Percentiles rank a stretch among this genome's conserved stretches.
Conservation (phyloP, 1,284 basidiomycete genomes). For the Moesziomyces sp. region DNA sequence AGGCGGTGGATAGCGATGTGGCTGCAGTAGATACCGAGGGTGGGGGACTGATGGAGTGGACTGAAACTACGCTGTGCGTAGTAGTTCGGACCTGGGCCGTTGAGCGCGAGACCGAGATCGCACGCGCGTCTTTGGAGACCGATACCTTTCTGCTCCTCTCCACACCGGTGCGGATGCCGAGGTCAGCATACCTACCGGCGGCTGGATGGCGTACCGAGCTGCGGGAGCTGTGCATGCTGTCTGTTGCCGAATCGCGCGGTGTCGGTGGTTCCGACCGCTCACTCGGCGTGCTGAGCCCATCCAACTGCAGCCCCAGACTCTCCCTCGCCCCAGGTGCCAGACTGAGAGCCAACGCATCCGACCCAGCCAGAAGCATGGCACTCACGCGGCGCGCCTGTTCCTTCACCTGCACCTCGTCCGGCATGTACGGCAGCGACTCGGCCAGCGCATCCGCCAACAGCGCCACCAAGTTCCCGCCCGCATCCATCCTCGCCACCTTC, state of each 20-base stretch:
- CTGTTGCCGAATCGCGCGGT: conserved; percentile 2
- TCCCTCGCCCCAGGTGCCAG: conserved; percentile 46
- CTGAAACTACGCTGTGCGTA: no score
- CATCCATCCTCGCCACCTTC: conserved; percentile 3
- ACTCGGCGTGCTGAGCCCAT: conserved; percentile 32
- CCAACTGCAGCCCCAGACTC: conserved; percentile 29
- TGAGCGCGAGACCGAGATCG: no score
- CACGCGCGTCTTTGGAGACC: neutral
- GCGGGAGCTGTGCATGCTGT: neutral
- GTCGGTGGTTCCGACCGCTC: conserved; percentile 29
- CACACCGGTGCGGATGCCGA: no score
- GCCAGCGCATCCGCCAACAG: conserved; percentile 39
- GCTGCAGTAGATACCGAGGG: no score
- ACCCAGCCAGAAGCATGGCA: conserved; percentile 46
- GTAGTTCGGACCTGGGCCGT: no score
- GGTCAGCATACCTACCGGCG: no score
- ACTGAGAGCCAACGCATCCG: conserved; percentile 43
- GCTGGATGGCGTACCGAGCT: no score
- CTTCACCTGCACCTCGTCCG: conserved; percentile 9
- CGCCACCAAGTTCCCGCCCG: conserved; percentile 20
- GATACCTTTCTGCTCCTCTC: neutral
- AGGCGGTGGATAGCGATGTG: no score
- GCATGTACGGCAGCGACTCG: conserved; percentile 35
- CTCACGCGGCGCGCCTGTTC: conserved; percentile 38
- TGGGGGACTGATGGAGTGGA: no score